Base-by-base conservation (phyloP, 2,329 filamentous ascomycete genomes). In the Diaporthe sp. region DNA sequence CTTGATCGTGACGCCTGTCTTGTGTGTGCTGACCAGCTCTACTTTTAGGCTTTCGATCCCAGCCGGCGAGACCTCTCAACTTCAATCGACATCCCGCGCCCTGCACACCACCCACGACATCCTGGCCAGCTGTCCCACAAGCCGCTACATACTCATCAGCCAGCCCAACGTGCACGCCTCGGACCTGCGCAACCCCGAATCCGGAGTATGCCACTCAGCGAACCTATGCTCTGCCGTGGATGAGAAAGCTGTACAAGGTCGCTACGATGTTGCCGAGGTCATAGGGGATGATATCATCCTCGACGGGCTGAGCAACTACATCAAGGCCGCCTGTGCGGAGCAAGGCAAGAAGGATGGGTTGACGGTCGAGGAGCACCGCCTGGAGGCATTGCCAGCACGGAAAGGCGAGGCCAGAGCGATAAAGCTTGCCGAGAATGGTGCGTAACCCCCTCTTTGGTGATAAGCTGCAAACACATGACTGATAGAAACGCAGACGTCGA, bases 101-200 rank as follows among this genome's bases (percentile, higher is more conserved):
- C 78, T 88, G 60, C 80, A 83, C 28, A 82, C 85, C 15, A 85
- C 87, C 34, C 85, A 87, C 76, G 78, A 84, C n/a, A 82, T 92
- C 70, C 89, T 98, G 37, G 86, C 88, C 53, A 84, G 85, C 72
- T 98, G 95, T 84, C 93, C 93, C 2, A 95, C 94, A 28, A 89
- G 92, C 70, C 90, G 90, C 79, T 98, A 98, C 85, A 86, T 97
- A 75, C 83, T 98, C 78, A 90, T 97, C 77, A 91, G 92, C 42
- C 95, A 98, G 82, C 92, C 94, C 15, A 93, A 94, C 79, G 88
- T 95, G 74, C 92, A 92, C 79, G 90, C 92, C 57, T 87, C 88
- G 77, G 95, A 98, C 83, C 92, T 96, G 80, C 85, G 86, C 78
- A 85, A 86, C 75, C 81, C 79, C 82, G 85, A 84, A 82, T 76